Conservation (phyloP, 1,139 yeast genomes). For the Nakaseomyces kungkrabaensis region DNA sequence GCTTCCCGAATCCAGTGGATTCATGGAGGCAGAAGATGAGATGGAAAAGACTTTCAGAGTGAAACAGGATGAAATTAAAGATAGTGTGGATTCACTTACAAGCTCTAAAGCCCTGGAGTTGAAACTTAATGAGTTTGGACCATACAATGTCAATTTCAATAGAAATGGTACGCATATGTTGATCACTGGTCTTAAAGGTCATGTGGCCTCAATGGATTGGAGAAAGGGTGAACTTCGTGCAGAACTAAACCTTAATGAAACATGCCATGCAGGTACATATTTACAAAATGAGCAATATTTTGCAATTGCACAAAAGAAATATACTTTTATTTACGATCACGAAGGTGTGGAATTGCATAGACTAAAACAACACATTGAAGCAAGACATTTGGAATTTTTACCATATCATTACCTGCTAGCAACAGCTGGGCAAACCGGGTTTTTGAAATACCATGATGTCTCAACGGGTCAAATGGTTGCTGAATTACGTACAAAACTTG, state of each 20-base stretch:
- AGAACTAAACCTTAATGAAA: conserved; percentile 79
- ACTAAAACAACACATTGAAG: conserved; percentile 80
- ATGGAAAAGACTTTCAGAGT: conserved; percentile 88
- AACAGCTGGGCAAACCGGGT: conserved; percentile 84
- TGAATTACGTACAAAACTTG: conserved; percentile 77
- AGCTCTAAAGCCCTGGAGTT: conserved; percentile 68
- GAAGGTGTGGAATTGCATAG: conserved; percentile 89
- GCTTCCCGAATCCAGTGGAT: conserved; percentile 76
- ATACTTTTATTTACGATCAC: conserved; percentile 84
- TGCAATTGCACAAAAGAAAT: conserved; percentile 95
- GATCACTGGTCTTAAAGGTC: conserved; percentile 86
- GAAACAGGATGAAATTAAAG: conserved; percentile 66
- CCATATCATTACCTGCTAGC: conserved; percentile 87
- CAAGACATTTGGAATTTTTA: conserved; percentile 71
- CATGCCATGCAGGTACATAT: conserved; percentile 82
- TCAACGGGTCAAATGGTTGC: conserved; percentile 83
- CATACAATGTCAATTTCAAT: conserved; percentile 72
- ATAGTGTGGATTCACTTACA: conserved; percentile 72
- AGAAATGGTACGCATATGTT: conserved; percentile 80
- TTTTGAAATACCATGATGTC: conserved; percentile 85
- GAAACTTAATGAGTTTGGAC: conserved; percentile 63
- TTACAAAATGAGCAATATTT: conserved; percentile 87
- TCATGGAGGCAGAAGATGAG: conserved; percentile 76
- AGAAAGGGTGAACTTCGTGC: conserved; percentile 71
- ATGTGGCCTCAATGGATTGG: conserved; percentile 95